A percentile compares a stretch with the other conserved stretches of the same genome.
Evolutionary conservation across 2,329 filamentous ascomycete species (phyloP).

Genomic region (Ramularia endophylla): DNA sequence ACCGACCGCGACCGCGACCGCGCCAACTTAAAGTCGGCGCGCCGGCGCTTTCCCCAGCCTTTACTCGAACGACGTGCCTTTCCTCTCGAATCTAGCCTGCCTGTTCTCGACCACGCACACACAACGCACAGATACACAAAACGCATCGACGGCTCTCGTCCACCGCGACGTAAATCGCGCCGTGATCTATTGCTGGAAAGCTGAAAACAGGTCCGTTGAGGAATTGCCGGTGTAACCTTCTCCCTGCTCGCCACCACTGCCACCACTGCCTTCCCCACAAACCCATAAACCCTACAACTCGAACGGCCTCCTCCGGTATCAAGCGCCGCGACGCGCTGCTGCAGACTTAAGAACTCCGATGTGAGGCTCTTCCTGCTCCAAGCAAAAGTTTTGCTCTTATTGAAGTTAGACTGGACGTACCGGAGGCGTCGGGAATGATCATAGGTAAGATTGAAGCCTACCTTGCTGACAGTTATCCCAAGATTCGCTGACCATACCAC

Average conservation of each 20-base stretch:
- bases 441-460: constrained; percentile 19
- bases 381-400: constrained; percentile 13
- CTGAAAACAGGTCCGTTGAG: constrained; percentile 2
- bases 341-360: constrained; percentile 10
- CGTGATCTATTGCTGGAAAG: too few relatives aligned
- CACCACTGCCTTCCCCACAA: constrained; percentile 14
- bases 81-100: constrained; percentile 13
- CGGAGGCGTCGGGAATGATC: constrained; percentile 23
- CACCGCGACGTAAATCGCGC: constrained; percentile 1
- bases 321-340: constrained; percentile 8
- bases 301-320: constrained; percentile 5
- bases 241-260: too few relatives aligned
- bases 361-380: constrained; percentile 14
- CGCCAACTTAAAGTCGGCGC: constrained; percentile 3
- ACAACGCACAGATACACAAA: constrained; percentile 1
- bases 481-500: constrained; percentile 4
- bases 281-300: background rate
- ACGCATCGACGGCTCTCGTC: constrained; percentile 2
- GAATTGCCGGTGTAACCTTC: background rate
- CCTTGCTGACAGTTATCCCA: constrained; percentile 2
- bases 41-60: constrained; percentile 14
- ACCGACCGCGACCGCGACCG: constrained; percentile 7
- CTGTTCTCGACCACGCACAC: constrained; percentile 7
- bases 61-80: constrained; percentile 8
- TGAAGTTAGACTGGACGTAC: constrained; percentile 15